Conservation (phyloP, 1,284 basidiomycete species). For the Ceraceosorus bombacis region DNA sequence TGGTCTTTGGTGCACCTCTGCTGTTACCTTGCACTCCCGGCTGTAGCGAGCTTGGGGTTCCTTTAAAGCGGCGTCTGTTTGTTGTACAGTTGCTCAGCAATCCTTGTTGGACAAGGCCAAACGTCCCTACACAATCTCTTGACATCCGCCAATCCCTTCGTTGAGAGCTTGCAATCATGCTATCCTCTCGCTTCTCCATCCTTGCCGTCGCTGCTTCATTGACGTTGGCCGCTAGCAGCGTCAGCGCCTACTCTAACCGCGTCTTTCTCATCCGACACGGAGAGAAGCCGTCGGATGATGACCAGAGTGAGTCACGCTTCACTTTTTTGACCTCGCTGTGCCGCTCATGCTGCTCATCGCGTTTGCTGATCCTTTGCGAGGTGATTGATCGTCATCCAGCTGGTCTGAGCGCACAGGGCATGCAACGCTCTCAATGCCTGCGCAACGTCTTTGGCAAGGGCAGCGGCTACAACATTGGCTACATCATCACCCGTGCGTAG, state of each 20-base stretch:
- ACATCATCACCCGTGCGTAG: slow-evolving; percentile 24
- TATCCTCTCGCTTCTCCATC: too few species aligned
- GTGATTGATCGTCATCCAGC: background rate
- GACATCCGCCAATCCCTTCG: too few species aligned
- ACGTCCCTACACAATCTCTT: too few species aligned
- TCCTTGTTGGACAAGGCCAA: too few species aligned
- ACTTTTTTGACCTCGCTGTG: background rate
- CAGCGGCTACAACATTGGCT: slow-evolving; percentile 35
- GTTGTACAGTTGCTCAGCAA: too few species aligned
- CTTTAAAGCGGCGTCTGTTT: too few species aligned
- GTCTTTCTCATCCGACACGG: slow-evolving; percentile 38
- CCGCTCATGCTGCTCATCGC: background rate
- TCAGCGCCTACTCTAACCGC: background rate
- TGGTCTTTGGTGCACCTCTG: too few species aligned
- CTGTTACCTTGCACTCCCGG: too few species aligned
- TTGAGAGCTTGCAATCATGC: too few species aligned
- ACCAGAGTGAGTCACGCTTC: background rate
- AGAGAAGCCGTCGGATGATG: slow-evolving; percentile 36
- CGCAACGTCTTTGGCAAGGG: slow-evolving; percentile 25
- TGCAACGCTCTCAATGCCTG: slow-evolving; percentile 17
- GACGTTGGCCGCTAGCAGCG: background rate
- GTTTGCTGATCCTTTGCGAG: background rate
- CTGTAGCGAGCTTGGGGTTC: too few species aligned
- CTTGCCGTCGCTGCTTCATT: too few species aligned
- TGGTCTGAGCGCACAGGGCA: slow-evolving; percentile 20